Conservation (phyloP, 1,284 basidiomycete species). For the Tilletia indica region DNA sequence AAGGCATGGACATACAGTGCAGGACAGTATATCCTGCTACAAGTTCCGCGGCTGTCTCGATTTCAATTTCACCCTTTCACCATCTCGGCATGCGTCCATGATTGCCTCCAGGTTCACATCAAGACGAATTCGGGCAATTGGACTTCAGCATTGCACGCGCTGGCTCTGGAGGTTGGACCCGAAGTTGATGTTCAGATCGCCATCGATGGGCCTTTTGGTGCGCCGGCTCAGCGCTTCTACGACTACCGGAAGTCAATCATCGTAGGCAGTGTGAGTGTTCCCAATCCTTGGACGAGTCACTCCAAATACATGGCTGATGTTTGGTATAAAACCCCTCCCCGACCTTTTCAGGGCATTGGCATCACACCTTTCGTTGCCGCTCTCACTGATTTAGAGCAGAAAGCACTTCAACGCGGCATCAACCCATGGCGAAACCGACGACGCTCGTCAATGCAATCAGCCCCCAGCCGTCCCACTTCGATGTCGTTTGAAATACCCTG, state of each 20-base stretch:
- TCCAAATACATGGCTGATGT: neutral
- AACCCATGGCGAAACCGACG: neutral
- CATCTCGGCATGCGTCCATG: slow-evolving; percentile 20
- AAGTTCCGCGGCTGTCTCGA: slow-evolving; percentile 15
- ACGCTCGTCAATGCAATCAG: neutral
- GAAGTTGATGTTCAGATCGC: slow-evolving; percentile 12
- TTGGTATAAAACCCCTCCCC: neutral
- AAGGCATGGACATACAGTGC: slow-evolving; percentile 20
- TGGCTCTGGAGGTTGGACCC: slow-evolving; percentile 4
- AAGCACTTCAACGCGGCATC: neutral
- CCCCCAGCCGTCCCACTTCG: neutral
- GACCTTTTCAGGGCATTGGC: slow-evolving; percentile 19
- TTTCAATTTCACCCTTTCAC: slow-evolving; percentile 27
- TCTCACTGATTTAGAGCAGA: slow-evolving; percentile 20
- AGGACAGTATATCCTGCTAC: slow-evolving; percentile 23
- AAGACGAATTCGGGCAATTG: slow-evolving; percentile 21
- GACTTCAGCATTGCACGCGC: slow-evolving; percentile 19
- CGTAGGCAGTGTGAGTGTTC: slow-evolving; percentile 16
- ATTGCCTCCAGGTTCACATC: slow-evolving; percentile 23
- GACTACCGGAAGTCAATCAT: slow-evolving; percentile 19
- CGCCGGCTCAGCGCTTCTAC: slow-evolving; percentile 24
- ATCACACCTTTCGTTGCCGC: slow-evolving; percentile 22
- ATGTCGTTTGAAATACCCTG: neutral
- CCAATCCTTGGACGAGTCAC: neutral
- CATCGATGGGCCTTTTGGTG: slow-evolving; percentile 23